phyloP scores from a whole-genome alignment of 345 rosid genomes.

The Heritiera littoralis region DNA sequence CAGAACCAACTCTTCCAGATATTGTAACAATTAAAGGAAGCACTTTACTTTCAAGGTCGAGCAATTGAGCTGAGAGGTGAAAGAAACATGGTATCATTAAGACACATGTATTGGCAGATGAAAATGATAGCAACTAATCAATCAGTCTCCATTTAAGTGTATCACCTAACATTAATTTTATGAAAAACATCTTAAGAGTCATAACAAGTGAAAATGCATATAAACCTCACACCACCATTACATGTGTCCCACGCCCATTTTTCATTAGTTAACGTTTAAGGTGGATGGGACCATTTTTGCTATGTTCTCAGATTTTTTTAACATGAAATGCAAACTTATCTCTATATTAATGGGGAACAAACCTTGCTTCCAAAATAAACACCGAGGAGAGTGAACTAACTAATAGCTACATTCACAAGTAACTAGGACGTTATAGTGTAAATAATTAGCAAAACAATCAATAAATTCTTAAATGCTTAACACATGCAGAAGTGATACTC shows the following conservation, averaged over 20 bases:
- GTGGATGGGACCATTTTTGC: not conserved
- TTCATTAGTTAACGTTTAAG: not conserved
- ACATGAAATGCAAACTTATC: constrained; percentile 3
- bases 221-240: not conserved
- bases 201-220: not conserved
- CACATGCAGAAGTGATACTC: not conserved
- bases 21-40: constrained; percentile 72
- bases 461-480: not conserved
- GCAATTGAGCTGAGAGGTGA: constrained; percentile 59
- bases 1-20: constrained; percentile 82
- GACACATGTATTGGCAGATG: constrained; percentile 1
- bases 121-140: constrained; percentile 8
- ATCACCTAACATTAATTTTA: not conserved
- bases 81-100: constrained; percentile 22
- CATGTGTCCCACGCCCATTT: not conserved
- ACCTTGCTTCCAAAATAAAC: not conserved
- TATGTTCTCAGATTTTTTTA: not conserved
- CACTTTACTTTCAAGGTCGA: constrained; percentile 73
- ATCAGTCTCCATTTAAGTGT: not conserved
- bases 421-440: not conserved
- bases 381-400: not conserved
- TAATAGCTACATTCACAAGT: not conserved
- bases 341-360: not conserved
- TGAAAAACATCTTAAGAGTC: not conserved
- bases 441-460: not conserved